Evolutionary conservation across 179 eudicot species (phyloP).

Genomic region (Beta macrorhiza): DNA sequence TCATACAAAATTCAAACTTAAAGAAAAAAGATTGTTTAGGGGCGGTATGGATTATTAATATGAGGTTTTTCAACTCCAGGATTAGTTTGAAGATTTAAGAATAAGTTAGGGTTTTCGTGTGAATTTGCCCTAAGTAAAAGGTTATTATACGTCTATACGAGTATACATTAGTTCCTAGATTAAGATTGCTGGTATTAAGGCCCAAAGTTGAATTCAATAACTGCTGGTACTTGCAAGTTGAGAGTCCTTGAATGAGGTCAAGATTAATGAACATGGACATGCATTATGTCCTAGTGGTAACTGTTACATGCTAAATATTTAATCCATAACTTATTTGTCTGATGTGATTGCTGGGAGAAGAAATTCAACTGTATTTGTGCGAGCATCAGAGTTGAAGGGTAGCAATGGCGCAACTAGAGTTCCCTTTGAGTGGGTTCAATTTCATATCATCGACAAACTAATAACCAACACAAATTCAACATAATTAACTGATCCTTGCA

Average conservation of each 20-base stretch:
- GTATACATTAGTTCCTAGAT: background rate
- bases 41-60: background rate
- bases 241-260: background rate
- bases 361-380: background rate
- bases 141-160: background rate
- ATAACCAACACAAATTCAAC: no score
- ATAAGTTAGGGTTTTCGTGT: background rate
- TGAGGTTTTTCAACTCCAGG: background rate
- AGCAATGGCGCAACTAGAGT: background rate
- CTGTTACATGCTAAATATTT: background rate
- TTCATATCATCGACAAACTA: no score
- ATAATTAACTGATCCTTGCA: no score
- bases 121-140: background rate
- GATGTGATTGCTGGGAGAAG: background rate
- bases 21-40: background rate
- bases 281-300: background rate
- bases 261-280: background rate
- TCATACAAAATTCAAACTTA: background rate
- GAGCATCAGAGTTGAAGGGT: conserved; percentile 2
- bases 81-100: background rate
- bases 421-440: no score
- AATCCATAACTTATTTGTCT: background rate
- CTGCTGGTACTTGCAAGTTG: background rate
- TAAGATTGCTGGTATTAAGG: background rate
- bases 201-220: background rate